Base-by-base conservation (phyloP, 352 stramenopile genomes). In the Phytophthora parvispora region DNA sequence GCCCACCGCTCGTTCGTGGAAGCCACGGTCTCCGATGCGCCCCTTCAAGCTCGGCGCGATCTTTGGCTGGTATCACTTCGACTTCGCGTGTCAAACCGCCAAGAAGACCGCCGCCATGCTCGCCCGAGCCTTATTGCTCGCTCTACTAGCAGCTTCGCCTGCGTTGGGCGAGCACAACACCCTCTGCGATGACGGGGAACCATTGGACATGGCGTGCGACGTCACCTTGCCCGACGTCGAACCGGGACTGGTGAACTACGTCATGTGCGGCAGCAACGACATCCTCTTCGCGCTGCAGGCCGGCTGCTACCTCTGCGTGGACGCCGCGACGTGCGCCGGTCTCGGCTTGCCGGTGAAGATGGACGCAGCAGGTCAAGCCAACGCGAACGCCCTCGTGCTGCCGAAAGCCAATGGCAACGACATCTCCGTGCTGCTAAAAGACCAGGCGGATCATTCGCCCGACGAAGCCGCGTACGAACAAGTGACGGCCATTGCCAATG, bases 291-390 rank as follows among this genome's bases (percentile, higher is more conserved):
- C 86, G 16, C 31, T 86, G 1, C 78, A 75, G 18, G 12, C 50
- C 16, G 82, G 86, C n/a, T 93, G 85, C 68, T 87, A 75, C 43
- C 43, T 63, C 4, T 91, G 83, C 43, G 81, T 93, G 16, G 64
- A 88, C 29, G 28, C 43, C 0, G 20, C 18, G 0, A 81, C 74
- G 10, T 91, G 81, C 64, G 3, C 48, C 3, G 25, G 34, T 34
- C 38, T 72, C n/a, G 62, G 38, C 2, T 36, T 56, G 2, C 24
- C 40, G 0, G 12, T 45, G 2, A n/a, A 25, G 3, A 6, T 65
- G 22, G 25, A 56, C 43, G 22, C 29, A 20, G 22, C 34, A 61
- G 25, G 43, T 51, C 13, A 58, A 64, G 10, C 27, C 22, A 31
- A 38, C 40, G 1, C 29, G 49, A 13, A 48, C 8, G 42, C 42